phyloP scores from a whole-genome alignment of 2,329 filamentous ascomycete species.

The Aspergillus novoparasiticus region DNA sequence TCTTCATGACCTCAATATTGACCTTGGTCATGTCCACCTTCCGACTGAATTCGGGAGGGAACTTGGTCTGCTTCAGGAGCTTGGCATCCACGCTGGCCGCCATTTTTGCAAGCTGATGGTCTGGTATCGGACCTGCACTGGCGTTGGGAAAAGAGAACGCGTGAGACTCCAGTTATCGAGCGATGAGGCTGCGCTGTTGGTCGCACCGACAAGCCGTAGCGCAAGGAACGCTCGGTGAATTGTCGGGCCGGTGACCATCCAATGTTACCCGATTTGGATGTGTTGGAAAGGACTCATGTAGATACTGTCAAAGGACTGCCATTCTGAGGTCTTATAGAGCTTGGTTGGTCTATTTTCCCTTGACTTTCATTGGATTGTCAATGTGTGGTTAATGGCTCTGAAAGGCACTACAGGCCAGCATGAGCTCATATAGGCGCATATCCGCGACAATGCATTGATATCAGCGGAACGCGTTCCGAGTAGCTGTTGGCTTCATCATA shows the following conservation, averaged over 20 bases:
- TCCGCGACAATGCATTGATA: not conserved
- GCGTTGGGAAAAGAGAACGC: conserved; percentile 1
- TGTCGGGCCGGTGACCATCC: conserved; percentile 18
- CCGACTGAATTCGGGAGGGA: conserved; percentile 87
- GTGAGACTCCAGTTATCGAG: conserved; percentile 11
- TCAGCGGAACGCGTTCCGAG: not conserved
- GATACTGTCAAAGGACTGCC: not conserved
- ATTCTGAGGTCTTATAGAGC: not conserved
- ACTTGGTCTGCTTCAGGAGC: conserved; percentile 87
- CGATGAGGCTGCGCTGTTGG: conserved; percentile 17
- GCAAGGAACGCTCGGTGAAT: not conserved
- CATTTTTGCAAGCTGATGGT: conserved; percentile 58
- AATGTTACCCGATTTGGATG: conserved; percentile 13
- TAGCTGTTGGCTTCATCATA: not conserved
- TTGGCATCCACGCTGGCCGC: conserved; percentile 85
- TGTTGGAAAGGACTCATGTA: not conserved
- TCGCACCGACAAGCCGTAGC: conserved; percentile 1
- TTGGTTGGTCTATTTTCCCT: not conserved
- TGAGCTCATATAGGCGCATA: not conserved
- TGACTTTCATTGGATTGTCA: not conserved
- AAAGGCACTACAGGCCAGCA: not conserved
- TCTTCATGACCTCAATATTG: conserved; percentile 97
- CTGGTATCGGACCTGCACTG: not conserved
- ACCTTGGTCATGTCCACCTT: conserved; percentile 98
- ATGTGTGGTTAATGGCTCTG: not conserved